These are phyloP conservation scores for Leishmania gerbilli DNA, from an alignment of 208 protist species.

Conservation along the genomic window DNA sequence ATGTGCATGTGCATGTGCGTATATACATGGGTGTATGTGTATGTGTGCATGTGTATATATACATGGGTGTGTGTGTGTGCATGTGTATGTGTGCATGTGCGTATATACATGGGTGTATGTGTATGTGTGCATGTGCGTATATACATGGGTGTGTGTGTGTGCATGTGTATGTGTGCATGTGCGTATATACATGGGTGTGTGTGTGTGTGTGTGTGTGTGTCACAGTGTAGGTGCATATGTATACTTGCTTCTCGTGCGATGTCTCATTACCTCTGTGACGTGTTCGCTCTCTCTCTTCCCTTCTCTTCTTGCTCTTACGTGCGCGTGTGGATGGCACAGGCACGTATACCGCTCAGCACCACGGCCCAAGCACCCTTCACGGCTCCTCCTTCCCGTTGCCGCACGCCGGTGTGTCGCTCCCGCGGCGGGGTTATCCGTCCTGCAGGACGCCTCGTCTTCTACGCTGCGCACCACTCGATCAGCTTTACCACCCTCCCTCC, in stretches of 20 bases:
- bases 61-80: too few relatives aligned
- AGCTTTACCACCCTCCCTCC: not conserved
- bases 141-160: too few relatives aligned
- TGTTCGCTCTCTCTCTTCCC: not conserved
- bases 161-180: not conserved
- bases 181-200: too few relatives aligned
- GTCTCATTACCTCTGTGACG: not conserved
- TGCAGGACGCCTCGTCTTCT: not conserved
- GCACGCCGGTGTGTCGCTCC: not conserved
- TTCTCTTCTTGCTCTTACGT: not conserved
- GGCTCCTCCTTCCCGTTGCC: not conserved
- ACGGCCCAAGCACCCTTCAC: not conserved
- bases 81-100: too few relatives aligned
- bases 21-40: too few relatives aligned
- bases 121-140: too few relatives aligned
- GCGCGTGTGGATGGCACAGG: not conserved
- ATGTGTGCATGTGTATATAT: too few relatives aligned
- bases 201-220: too few relatives aligned
- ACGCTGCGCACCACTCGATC: not conserved
- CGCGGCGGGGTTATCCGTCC: not conserved
- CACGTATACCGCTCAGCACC: not conserved
- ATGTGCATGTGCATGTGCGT: too few relatives aligned
- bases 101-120: too few relatives aligned
- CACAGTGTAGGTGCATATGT: not conserved
- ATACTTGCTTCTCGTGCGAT: not conserved